Evolutionary conservation across 345 rosid species (phyloP).

Genomic region (Ailanthus altissimus): DNA sequence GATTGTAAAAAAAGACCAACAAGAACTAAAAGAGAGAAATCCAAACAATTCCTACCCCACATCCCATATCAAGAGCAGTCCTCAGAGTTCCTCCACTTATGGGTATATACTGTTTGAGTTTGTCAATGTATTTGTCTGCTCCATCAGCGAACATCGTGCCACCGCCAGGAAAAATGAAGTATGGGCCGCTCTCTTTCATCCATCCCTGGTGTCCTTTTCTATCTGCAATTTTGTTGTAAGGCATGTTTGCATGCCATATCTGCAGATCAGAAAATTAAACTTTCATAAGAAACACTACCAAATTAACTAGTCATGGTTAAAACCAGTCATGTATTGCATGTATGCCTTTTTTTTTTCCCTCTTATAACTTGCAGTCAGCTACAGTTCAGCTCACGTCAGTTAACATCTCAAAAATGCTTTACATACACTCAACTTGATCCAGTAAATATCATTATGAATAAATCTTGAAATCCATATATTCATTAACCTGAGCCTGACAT

Average conservation of each 20-base stretch:
- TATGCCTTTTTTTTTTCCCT: neutral
- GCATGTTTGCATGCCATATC: conserved; percentile 99
- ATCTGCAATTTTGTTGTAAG: conserved; percentile 91
- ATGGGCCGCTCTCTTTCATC: conserved; percentile 87
- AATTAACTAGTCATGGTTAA: neutral
- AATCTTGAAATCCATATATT: neutral
- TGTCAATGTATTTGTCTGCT: conserved; percentile 79
- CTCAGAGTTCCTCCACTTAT: conserved; percentile 66
- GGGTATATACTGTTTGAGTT: conserved; percentile 82
- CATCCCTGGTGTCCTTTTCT: conserved; percentile 99
- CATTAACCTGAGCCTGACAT: neutral
- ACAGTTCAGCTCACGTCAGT: neutral
- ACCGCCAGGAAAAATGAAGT: conserved; percentile 95
- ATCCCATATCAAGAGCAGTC: conserved; percentile 99
- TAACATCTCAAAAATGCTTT: neutral
- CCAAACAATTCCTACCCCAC: conserved; percentile 67
- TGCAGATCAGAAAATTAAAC: conserved; percentile 24
- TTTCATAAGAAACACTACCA: neutral
- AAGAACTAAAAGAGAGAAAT: neutral
- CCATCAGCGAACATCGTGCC: conserved; percentile 99
- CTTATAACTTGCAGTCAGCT: neutral
- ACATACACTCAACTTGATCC: neutral
- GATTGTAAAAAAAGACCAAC: neutral
- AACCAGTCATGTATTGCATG: neutral
- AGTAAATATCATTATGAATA: neutral